These are phyloP conservation scores for Podospora tetraspora DNA, from an alignment of 495 filamentous ascomycete genomes.

Conservation along the genomic window DNA sequence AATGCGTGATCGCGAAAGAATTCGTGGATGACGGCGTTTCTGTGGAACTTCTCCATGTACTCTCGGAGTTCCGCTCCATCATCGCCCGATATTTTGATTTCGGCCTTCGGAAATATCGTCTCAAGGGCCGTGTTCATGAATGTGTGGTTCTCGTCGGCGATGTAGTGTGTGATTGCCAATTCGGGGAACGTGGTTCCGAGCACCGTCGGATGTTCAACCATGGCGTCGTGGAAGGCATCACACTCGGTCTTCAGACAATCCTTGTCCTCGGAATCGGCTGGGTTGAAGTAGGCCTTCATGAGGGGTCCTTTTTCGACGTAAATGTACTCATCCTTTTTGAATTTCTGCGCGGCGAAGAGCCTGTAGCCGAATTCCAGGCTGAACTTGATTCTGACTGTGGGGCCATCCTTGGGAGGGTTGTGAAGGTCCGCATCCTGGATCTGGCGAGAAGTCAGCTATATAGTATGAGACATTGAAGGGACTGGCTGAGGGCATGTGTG, in stretches of 20 bases:
- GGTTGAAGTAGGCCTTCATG: slow-evolving; percentile 23
- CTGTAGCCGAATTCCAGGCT: slow-evolving; percentile 23
- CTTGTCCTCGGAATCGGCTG: slow-evolving; percentile 14
- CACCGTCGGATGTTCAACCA: too few relatives aligned
- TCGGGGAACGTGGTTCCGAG: too few relatives aligned
- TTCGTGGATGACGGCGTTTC: too few relatives aligned
- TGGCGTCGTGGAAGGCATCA: too few relatives aligned
- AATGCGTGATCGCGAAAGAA: too few relatives aligned
- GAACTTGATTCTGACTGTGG: slow-evolving; percentile 21
- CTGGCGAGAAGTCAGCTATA: slow-evolving; percentile 9
- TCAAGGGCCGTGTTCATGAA: too few relatives aligned
- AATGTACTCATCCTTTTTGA: slow-evolving; percentile 24
- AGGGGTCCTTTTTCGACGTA: slow-evolving; percentile 24
- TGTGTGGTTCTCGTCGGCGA: too few relatives aligned
- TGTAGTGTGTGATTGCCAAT: too few relatives aligned
- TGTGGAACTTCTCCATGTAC: too few relatives aligned
- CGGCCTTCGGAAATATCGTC: too few relatives aligned
- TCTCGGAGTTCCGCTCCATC: too few relatives aligned
- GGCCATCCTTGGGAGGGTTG: slow-evolving; percentile 12
- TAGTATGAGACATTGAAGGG: not conserved
- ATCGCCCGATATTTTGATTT: too few relatives aligned
- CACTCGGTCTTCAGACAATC: slow-evolving; percentile 11
- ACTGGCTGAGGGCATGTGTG: not conserved
- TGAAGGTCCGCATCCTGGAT: slow-evolving; percentile 11
- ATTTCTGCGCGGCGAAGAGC: slow-evolving; percentile 26